A percentile compares a stretch with the other conserved stretches of the same genome.
Conservation (phyloP, 352 stramenopile species). For the Globisporangium spinosum region DNA sequence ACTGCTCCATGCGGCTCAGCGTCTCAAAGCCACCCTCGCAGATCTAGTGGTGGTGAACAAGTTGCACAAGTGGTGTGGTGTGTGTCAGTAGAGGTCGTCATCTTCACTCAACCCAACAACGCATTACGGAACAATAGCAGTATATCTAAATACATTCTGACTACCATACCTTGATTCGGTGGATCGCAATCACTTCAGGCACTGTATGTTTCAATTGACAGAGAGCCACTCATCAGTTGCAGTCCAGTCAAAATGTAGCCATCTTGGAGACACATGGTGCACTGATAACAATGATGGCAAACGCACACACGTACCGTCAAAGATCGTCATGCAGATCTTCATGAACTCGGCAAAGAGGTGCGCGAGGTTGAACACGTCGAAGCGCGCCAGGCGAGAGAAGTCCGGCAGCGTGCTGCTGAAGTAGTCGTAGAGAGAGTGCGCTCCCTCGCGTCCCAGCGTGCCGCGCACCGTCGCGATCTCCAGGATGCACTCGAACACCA, state of each 20-base stretch:
- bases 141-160: not conserved
- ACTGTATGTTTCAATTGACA: slow-evolving; percentile 30
- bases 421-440: slow-evolving; percentile 73
- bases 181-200: slow-evolving; percentile 74
- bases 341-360: slow-evolving; percentile 67
- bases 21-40: slow-evolving; percentile 54
- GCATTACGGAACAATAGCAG: not conserved
- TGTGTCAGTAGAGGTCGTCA: not conserved
- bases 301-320: slow-evolving; percentile 49
- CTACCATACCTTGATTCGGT: slow-evolving; percentile 56
- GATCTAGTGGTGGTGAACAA: slow-evolving; percentile 34
- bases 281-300: not conserved
- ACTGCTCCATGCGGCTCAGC: slow-evolving; percentile 69
- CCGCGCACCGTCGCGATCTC: slow-evolving; percentile 66
- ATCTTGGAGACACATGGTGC: not conserved
- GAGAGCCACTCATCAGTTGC: slow-evolving; percentile 9
- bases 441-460: slow-evolving; percentile 54
- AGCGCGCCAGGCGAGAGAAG: slow-evolving; percentile 54
- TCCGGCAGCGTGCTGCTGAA: slow-evolving; percentile 75
- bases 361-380: slow-evolving; percentile 62
- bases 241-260: slow-evolving; percentile 6
- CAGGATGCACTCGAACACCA: slow-evolving; percentile 80
- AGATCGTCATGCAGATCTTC: slow-evolving; percentile 79
- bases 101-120: not conserved
- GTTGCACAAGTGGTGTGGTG: not conserved